These are phyloP conservation scores for Hebeloma cylindrosporum DNA, from an alignment of 768 basidiomycete species.

Conservation along the genomic window DNA sequence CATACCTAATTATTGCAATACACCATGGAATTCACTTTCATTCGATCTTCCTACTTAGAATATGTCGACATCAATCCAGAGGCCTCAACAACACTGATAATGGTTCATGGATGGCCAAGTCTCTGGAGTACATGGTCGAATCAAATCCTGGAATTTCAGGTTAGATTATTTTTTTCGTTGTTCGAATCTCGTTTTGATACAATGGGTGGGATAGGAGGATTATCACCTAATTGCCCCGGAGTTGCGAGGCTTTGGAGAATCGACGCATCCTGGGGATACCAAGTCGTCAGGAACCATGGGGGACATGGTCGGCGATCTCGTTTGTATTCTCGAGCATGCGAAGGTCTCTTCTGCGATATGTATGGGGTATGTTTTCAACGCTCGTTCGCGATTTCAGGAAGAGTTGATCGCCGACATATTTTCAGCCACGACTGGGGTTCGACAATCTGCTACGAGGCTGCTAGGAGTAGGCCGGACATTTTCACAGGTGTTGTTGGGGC, in stretches of 20 bases:
- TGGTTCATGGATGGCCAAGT: slow-evolving; percentile 82
- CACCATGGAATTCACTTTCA: not conserved
- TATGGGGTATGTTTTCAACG: slow-evolving; percentile 50
- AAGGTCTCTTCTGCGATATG: slow-evolving; percentile 51
- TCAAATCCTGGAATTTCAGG: slow-evolving; percentile 69
- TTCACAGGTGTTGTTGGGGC: slow-evolving; percentile 58
- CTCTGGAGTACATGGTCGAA: slow-evolving; percentile 75
- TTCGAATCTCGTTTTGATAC: not conserved
- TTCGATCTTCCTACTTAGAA: slow-evolving; percentile 26
- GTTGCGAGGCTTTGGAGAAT: slow-evolving; percentile 69
- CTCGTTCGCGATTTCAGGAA: not conserved
- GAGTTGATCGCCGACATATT: not conserved
- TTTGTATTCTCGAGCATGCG: slow-evolving; percentile 58
- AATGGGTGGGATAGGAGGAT: slow-evolving; percentile 41
- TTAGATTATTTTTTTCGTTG: slow-evolving; percentile 14
- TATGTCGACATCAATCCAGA: slow-evolving; percentile 64
- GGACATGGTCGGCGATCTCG: slow-evolving; percentile 63
- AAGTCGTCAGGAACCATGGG: slow-evolving; percentile 56
- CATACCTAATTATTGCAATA: not conserved
- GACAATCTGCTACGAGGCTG: slow-evolving; percentile 65
- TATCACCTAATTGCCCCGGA: slow-evolving; percentile 65
- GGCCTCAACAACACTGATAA: slow-evolving; percentile 51
- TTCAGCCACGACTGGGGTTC: slow-evolving; percentile 77
- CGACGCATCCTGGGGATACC: slow-evolving; percentile 63
- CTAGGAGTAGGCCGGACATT: slow-evolving; percentile 64